phyloP scores from a whole-genome alignment of 2,329 filamentous ascomycete genomes.

The Clonostachys byssicola region DNA sequence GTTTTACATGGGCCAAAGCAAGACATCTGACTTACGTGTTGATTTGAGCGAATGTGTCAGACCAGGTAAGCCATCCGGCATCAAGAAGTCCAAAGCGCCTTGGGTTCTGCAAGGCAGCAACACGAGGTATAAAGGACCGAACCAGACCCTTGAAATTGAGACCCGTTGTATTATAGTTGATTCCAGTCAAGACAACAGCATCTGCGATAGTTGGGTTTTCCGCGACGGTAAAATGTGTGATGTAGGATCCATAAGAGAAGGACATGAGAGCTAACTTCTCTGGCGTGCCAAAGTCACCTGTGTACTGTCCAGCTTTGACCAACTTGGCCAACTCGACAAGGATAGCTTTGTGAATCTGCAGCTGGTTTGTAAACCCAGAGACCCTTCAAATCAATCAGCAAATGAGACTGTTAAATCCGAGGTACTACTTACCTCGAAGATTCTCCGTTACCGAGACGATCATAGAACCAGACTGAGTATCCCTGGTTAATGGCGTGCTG shows the following conservation, averaged over 20 bases:
- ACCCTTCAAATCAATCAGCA: conserved; percentile 2
- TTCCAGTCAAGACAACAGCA: conserved; percentile 2
- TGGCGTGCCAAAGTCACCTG: conserved; percentile 5
- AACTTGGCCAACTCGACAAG: conserved; percentile 7
- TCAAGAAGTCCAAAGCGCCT: neutral
- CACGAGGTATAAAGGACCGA: conserved; percentile 8
- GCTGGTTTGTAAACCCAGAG: conserved; percentile 9
- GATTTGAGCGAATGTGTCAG: conserved; percentile 7
- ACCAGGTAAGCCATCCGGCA: conserved; percentile 8
- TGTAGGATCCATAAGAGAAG: conserved; percentile 9
- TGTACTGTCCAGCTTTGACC: conserved; percentile 7
- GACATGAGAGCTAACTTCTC: conserved; percentile 8
- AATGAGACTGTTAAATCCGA: neutral
- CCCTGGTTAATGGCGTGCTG: conserved; percentile 7
- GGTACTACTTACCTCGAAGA: conserved; percentile 1
- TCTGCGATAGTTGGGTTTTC: neutral
- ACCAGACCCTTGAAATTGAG: conserved; percentile 6
- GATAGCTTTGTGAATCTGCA: conserved; percentile 8
- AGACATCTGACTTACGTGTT: neutral
- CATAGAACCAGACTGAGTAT: conserved; percentile 11
- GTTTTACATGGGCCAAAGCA: neutral
- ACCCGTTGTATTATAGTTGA: conserved; percentile 6
- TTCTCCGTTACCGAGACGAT: conserved; percentile 7
- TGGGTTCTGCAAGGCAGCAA: conserved; percentile 8
- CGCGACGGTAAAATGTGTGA: conserved; percentile 4